These are phyloP conservation scores for Fistulifera pelliculosa DNA, from an alignment of 108 stramenopile genomes.

Conservation along the genomic window DNA sequence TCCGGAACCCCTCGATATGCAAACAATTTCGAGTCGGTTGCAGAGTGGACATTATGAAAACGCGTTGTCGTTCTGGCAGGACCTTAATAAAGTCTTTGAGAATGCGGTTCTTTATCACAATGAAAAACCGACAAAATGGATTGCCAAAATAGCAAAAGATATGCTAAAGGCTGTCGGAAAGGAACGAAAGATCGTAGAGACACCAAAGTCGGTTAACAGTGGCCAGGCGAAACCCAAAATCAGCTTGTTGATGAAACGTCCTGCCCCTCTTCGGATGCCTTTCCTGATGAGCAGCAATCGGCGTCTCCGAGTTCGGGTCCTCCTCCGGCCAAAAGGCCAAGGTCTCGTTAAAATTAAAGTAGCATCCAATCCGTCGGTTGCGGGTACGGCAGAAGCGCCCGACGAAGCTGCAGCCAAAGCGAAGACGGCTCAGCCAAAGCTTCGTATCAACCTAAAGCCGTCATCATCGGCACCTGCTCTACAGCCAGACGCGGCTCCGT, in stretches of 20 bases:
- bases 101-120: constrained; percentile 67
- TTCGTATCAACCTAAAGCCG: constrained; percentile 4
- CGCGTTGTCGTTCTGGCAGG: constrained; percentile 32
- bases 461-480: background rate
- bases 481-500: constrained; percentile 6
- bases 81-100: constrained; percentile 38
- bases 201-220: constrained; percentile 14
- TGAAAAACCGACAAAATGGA: constrained; percentile 41
- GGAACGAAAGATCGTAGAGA: constrained; percentile 42
- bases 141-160: constrained; percentile 51
- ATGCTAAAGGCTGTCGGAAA: constrained; percentile 53
- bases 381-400: constrained; percentile 1
- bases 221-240: constrained; percentile 2
- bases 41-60: constrained; percentile 39
- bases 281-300: background rate
- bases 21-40: constrained; percentile 47
- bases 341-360: constrained; percentile 15
- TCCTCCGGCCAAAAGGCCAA: constrained; percentile 1
- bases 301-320: background rate
- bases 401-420: constrained; percentile 4
- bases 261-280: constrained; percentile 2
- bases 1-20: constrained; percentile 55
- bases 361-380: background rate
- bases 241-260: background rate
- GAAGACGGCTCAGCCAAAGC: constrained; percentile 18